Base-by-base conservation (phyloP, 331 rosid genomes). In the Arachis monticola region DNA sequence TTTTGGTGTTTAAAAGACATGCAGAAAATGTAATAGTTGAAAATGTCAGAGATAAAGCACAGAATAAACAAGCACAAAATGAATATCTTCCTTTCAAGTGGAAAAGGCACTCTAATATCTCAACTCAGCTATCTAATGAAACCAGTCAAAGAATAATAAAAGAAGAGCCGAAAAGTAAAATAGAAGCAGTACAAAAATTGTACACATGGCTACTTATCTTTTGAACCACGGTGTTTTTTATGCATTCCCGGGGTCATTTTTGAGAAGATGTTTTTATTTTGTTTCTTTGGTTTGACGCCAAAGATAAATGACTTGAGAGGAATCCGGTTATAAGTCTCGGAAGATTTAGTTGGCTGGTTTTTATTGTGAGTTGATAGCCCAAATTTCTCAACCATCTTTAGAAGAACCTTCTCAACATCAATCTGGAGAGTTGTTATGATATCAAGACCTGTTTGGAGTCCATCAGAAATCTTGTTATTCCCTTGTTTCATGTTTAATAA, bases 401-500 rank as follows among this genome's bases (percentile, higher is more conserved):
- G 67, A 77, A 95, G 87, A 44, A 81, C 80, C 73, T 79, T 89
- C 70, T 90, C 97, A 51, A 84, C 86, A 7, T 86, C 92, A 66
- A 78, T 62, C 77, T 92, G 99, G 63, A 95, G 89, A 7, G 89
- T 56, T 55, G 93, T 87, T 65, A 85, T 83, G 63, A 84, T 89
- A 66, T 92, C 99, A 5, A 90, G 55, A 27, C 97, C 99, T 11
- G 96, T 80, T 80, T 95, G 97, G 73, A 95, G 82, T 85, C 89
- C 99, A 80, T 87, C 90, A 5, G 83, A 98, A 60, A 92, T 98
- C 84, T 57, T 90, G 85, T 95, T 74, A 72, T 95, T 95, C 87
- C 90, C 99, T 81, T 95, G 98, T 74, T 92, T 95, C 99, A 95
- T 95, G 83, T 95, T 95, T 89, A 95, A 64, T 62, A 95, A 80